Base-by-base conservation (phyloP, 108 stramenopile species). In the Thalassiosira profunda region DNA sequence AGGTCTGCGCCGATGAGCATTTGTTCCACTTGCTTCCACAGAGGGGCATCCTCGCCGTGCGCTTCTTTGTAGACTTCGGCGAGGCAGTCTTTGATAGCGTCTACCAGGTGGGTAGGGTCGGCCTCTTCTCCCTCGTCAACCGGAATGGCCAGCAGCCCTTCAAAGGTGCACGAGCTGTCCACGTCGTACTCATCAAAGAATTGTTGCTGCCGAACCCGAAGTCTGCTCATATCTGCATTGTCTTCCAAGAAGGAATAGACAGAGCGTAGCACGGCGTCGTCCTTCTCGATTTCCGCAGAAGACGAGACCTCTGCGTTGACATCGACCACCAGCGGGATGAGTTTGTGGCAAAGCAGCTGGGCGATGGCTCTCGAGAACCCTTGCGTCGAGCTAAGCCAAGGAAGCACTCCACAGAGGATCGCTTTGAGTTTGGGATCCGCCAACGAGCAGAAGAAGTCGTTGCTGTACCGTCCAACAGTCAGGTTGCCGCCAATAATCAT, bases 301-400 rank as follows among this genome's bases (percentile, higher is more conserved):
- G 31, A 46, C 37, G 35, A 57, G 10, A n/a, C 23, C 40, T 64
- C 28, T 2, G 37, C 23, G 11, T 68, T 54, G 5, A 78, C 47
- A 58, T 84, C 80, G 4, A 88, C 45, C 5, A 85, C 85, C 21
- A 85, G 53, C 21, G 94, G 94, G 24, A 92, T 87, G 14, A 93
- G 44, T 15, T 74, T 60, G 60, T 90, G 72, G 1, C 82, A 84
- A 2, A 96, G 67, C 9, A 93, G 54, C 59, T 96, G 95, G 30
- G 95, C 92, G 34, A 93, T 92, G 7, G 88, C 95, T 31, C 93
- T 61, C 28, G 82, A 83, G 46, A 92, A 92, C 5, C 93, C 91
- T 76, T 96, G 95, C 0, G 95, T 96, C 26, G 83, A 84, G 21
- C 87, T 84, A 26, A 96, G 58, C 95, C 95, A 96, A 5, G 95